Base-by-base conservation (phyloP, 192 early-diverging fungal species). In the Backusella tuberculispora region DNA sequence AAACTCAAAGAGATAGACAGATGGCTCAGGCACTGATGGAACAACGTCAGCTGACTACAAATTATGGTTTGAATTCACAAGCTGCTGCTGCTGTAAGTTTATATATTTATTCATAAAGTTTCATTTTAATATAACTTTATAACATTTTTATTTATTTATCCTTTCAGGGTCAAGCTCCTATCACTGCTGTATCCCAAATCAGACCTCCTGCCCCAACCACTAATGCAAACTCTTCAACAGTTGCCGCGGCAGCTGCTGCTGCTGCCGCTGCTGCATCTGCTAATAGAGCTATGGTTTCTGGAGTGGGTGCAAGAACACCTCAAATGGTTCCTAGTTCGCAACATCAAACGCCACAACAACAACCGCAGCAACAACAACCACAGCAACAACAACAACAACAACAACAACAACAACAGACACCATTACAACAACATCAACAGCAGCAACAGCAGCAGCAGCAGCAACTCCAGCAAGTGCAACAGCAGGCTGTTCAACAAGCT, bases 1-100 rank as follows among this genome's bases (percentile, higher is more conserved):
- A 89, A 66, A 75, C 74, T 0, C 83, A 89, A 6, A 76, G 84
- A 14, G 88, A 89, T 44, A 75, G 86, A 29, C 84, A 85, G 48
- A 74, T 85, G 69, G 82, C 72, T 45, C 85, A 87, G 47, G 84
- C 78, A 24, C 48, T 83, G 46, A 67, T 83, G 17, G 88, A 89
- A 45, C 85, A 86, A 56, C 82, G 86, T 6, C 82, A 85, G 37
- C 46, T 84, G 34, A 80, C 82, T 41, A 81, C 86, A 17, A 81
- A 74, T 9, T 69, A 85, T 53, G 85, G 83, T 69, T 73, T 85
- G 6, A 77, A 66, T 44, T 74, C 73, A 68, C 82, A 83, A 47
- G 26, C 53, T 60, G 40, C 65, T 50, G 66, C 60, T 69, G 83
- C 84, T 73, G 78, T 77, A 72, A 38, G 8, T 44, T 38, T 65